Evolutionary conservation across 2,329 filamentous ascomycete species (phyloP).

Genomic region (Ciborinia camelliae): DNA sequence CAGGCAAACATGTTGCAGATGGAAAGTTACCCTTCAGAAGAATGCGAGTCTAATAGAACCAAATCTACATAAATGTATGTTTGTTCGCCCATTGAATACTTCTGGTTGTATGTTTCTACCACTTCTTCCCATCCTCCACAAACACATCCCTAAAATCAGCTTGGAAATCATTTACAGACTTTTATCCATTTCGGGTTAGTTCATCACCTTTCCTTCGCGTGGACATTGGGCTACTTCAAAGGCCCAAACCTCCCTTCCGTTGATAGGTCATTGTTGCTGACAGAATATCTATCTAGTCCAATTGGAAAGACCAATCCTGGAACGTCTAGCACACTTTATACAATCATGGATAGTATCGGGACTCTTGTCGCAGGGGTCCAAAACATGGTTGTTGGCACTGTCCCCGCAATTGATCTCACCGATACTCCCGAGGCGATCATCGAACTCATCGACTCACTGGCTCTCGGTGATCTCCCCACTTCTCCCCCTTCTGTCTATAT

Average conservation of each 20-base stretch:
- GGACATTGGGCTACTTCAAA: not conserved
- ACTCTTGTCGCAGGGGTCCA: not conserved
- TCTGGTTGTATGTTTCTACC: not conserved
- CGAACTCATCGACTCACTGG: slow-evolving; percentile 14
- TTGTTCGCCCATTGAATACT: not conserved
- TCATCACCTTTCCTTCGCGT: not conserved
- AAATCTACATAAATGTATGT: not conserved
- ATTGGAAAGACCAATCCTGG: not conserved
- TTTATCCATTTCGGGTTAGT: not conserved
- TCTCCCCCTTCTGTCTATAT: slow-evolving; percentile 41
- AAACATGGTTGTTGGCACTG: not conserved
- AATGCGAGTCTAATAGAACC: not conserved
- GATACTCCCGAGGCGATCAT: slow-evolving; percentile 10
- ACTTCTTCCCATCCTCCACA: not conserved
- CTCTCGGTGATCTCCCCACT: slow-evolving; percentile 23
- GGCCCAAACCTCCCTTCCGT: not conserved
- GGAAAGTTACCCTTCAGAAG: not conserved
- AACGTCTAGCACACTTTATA: not conserved
- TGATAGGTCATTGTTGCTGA: not conserved
- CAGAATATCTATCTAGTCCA: not conserved
- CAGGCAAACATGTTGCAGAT: not conserved
- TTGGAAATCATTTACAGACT: not conserved
- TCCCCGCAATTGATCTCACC: not conserved
- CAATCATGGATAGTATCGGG: not conserved
- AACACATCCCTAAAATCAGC: not conserved